A percentile compares a stretch with the other conserved stretches of the same genome.
These are phyloP conservation scores for Perkinsela sp. DNA, from an alignment of 208 protist genomes.

Conservation along the genomic window DNA sequence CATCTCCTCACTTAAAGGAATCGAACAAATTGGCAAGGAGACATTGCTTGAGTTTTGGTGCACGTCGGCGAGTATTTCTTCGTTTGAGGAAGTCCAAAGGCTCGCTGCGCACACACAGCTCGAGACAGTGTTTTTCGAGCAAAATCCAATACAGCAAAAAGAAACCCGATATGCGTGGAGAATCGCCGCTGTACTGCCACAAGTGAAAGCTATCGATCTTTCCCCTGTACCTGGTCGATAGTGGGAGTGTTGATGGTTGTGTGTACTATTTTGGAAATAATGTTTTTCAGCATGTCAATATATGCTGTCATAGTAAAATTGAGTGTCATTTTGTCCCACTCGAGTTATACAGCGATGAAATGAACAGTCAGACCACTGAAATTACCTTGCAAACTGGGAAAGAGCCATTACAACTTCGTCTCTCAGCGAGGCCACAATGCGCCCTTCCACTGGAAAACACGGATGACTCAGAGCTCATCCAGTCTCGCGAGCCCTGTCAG, in stretches of 20 bases:
- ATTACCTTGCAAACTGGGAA: too few relatives aligned
- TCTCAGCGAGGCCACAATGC: too few relatives aligned
- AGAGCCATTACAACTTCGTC: too few relatives aligned
- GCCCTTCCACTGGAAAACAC: too few relatives aligned
- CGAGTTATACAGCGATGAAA: too few relatives aligned
- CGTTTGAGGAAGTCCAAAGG: constrained; percentile 42
- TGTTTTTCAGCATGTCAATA: too few relatives aligned
- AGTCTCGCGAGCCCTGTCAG: neutral
- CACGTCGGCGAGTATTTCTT: constrained; percentile 39
- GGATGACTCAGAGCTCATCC: too few relatives aligned
- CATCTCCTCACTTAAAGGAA: constrained; percentile 12
- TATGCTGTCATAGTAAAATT: too few relatives aligned
- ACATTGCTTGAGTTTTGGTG: constrained; percentile 57
- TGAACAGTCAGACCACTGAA: too few relatives aligned
- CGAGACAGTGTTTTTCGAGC: constrained; percentile 51
- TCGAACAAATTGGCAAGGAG: constrained; percentile 12
- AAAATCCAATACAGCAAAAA: constrained; percentile 58
- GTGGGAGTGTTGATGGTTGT: too few relatives aligned
- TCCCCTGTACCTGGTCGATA: neutral
- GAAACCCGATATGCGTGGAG: neutral
- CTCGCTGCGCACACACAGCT: constrained; percentile 21
- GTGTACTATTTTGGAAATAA: too few relatives aligned
- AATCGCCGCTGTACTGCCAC: neutral
- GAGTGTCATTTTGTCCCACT: too few relatives aligned
- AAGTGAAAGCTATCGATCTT: neutral